These are phyloP conservation scores for Leccinum fallax DNA, from an alignment of 1,284 basidiomycete genomes.

Conservation along the genomic window DNA sequence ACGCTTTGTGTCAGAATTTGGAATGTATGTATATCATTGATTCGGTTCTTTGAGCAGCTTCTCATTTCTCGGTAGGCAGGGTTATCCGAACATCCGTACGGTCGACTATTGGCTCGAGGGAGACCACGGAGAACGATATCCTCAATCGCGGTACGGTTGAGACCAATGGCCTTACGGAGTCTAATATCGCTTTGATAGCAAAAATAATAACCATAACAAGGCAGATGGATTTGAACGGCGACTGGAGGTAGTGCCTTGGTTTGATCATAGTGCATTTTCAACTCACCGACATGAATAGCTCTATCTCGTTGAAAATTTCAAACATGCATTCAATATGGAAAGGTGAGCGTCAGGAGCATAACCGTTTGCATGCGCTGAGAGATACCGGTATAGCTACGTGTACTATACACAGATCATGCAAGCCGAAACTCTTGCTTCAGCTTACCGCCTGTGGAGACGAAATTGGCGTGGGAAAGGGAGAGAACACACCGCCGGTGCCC, in stretches of 20 bases:
- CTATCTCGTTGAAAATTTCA: conserved; percentile 90
- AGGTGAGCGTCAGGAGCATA: conserved; percentile 44
- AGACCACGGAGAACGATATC: conserved; percentile 71
- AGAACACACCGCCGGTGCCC: conserved; percentile 74
- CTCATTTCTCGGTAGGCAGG: conserved; percentile 55
- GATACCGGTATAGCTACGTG: conserved; percentile 52
- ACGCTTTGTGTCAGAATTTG: conserved; percentile 88
- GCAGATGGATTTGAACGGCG: conserved; percentile 86
- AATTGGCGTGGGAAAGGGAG: conserved; percentile 73
- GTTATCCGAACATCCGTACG: conserved; percentile 82
- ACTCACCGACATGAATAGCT: conserved; percentile 44
- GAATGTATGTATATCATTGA: conserved; percentile 58
- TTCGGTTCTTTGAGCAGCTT: neutral
- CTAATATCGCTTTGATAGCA: conserved; percentile 41
- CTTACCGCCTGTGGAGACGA: conserved; percentile 76
- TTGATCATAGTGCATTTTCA: conserved; percentile 2
- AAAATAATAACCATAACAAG: conserved; percentile 85
- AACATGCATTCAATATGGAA: conserved; percentile 85
- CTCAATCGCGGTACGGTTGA: conserved; percentile 77
- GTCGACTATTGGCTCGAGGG: conserved; percentile 82
- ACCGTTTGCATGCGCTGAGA: conserved; percentile 6
- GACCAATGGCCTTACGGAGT: conserved; percentile 9
- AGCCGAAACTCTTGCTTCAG: conserved; percentile 74
- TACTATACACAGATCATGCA: conserved; percentile 88
- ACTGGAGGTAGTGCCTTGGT: conserved; percentile 57